phyloP scores from a whole-genome alignment of 2,329 filamentous ascomycete species.

The Phyllosticta capitalensis region DNA sequence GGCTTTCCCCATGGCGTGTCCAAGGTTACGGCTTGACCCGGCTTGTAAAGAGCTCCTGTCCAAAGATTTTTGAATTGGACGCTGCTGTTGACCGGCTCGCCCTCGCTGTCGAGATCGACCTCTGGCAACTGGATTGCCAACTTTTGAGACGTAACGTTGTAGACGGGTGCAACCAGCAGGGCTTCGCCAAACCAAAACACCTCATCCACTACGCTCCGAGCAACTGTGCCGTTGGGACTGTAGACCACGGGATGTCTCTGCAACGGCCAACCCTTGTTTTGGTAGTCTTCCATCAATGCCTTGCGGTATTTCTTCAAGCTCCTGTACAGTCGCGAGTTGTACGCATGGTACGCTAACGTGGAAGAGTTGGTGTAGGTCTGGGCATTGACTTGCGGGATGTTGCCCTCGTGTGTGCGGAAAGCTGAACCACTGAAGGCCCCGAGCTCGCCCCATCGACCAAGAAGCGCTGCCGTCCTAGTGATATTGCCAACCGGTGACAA shows the following conservation, averaged over 20 bases:
- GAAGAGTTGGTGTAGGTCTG: slow-evolving; percentile 29
- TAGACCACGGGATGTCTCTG: slow-evolving; percentile 19
- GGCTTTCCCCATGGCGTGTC: slow-evolving; percentile 21
- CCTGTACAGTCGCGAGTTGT: slow-evolving; percentile 28
- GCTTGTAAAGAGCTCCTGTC: slow-evolving; percentile 16
- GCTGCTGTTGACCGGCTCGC: background rate
- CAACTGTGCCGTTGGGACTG: slow-evolving; percentile 16
- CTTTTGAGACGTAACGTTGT: slow-evolving; percentile 16
- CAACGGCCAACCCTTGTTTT: slow-evolving; percentile 20
- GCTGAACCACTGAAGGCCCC: slow-evolving; percentile 25
- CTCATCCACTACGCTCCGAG: slow-evolving; percentile 18
- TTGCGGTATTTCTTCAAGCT: slow-evolving; percentile 25
- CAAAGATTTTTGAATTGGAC: slow-evolving; percentile 19
- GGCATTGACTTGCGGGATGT: slow-evolving; percentile 27
- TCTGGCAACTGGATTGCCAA: slow-evolving; percentile 19
- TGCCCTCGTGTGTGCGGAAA: slow-evolving; percentile 31
- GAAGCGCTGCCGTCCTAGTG: slow-evolving; percentile 26
- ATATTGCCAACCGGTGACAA: slow-evolving; percentile 21
- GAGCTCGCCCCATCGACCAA: slow-evolving; percentile 30
- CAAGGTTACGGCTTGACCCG: slow-evolving; percentile 17
- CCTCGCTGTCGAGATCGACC: slow-evolving; percentile 8
- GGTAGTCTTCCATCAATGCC: slow-evolving; percentile 19
- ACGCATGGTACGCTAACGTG: slow-evolving; percentile 25
- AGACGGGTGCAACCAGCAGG: slow-evolving; percentile 21
- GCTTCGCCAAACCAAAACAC: slow-evolving; percentile 20